Conservation (phyloP, 768 basidiomycete species). For the Suillus alpinus region DNA sequence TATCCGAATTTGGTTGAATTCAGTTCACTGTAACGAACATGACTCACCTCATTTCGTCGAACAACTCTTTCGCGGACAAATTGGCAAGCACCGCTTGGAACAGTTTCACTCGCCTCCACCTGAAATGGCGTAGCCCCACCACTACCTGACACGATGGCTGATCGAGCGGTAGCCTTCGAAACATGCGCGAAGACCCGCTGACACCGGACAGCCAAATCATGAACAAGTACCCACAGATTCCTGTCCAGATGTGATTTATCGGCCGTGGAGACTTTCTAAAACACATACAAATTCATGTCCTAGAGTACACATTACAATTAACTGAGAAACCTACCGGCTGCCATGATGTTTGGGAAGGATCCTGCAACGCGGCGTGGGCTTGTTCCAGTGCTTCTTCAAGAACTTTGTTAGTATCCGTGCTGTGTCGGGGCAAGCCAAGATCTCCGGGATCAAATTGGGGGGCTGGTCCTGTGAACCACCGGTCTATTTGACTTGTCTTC, state of each 20-base stretch:
- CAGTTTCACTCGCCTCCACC: slow-evolving; percentile 30
- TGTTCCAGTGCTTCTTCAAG: slow-evolving; percentile 41
- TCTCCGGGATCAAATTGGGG: slow-evolving; percentile 33
- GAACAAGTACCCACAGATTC: slow-evolving; percentile 64
- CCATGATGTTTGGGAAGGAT: slow-evolving; percentile 47
- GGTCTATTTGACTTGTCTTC: slow-evolving; percentile 65
- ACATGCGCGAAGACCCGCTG: slow-evolving; percentile 61
- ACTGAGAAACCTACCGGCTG: slow-evolving; percentile 45
- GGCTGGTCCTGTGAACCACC: slow-evolving; percentile 70
- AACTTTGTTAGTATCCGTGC: slow-evolving; percentile 17
- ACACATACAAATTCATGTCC: slow-evolving; percentile 29
- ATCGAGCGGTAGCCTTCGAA: slow-evolving; percentile 60
- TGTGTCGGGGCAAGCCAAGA: slow-evolving; percentile 24
- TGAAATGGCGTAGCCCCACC: slow-evolving; percentile 29
- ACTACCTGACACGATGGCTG: slow-evolving; percentile 41
- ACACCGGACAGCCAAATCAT: slow-evolving; percentile 60
- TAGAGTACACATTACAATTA: slow-evolving; percentile 21
- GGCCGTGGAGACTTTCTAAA: slow-evolving; percentile 45
- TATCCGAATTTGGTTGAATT: slow-evolving; percentile 27
- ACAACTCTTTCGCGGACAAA: slow-evolving; percentile 56
- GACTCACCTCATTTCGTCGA: slow-evolving; percentile 48
- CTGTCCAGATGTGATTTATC: slow-evolving; percentile 60
- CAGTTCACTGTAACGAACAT: slow-evolving; percentile 21
- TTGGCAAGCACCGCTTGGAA: slow-evolving; percentile 30
- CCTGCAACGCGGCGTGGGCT: slow-evolving; percentile 47